These are phyloP conservation scores for Taxillus chinensis DNA, from an alignment of 164 flowering plant species.

Conservation along the genomic window DNA sequence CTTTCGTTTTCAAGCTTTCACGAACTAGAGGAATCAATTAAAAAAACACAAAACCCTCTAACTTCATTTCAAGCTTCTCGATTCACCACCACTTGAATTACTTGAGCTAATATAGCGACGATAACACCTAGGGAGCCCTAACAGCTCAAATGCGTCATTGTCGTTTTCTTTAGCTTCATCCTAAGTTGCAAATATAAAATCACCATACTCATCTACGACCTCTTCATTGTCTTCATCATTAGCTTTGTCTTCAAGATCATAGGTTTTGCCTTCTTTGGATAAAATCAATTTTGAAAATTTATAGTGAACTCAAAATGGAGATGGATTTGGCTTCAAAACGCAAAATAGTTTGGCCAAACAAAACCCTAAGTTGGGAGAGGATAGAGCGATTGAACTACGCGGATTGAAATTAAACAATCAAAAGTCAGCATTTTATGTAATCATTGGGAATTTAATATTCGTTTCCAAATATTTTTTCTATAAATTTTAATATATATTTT, in stretches of 20 bases:
- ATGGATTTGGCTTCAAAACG: neutral
- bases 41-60: constrained; percentile 62
- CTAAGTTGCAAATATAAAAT: constrained; percentile 14
- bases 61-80: constrained; percentile 55
- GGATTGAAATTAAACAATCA: too few species aligned
- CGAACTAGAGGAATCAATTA: too few species aligned
- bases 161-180: constrained; percentile 16
- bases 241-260: constrained; percentile 24
- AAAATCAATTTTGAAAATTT: constrained; percentile 12
- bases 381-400: neutral
- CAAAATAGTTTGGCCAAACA: constrained; percentile 13
- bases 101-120: constrained; percentile 12
- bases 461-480: too few species aligned
- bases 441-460: too few species aligned
- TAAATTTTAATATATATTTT: too few species aligned
- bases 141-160: constrained; percentile 25
- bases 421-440: too few species aligned
- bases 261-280: constrained; percentile 11
- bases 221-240: constrained; percentile 31
- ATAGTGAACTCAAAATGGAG: constrained; percentile 20
- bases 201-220: constrained; percentile 48
- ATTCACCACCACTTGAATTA: constrained; percentile 68
- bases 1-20: too few species aligned
- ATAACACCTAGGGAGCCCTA: constrained; percentile 5
- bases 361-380: constrained; percentile 15